Percentiles rank a stretch among this genome's conserved stretches.
Conservation (phyloP, 192 early-diverging fungal genomes). For the Backusella sp. region DNA sequence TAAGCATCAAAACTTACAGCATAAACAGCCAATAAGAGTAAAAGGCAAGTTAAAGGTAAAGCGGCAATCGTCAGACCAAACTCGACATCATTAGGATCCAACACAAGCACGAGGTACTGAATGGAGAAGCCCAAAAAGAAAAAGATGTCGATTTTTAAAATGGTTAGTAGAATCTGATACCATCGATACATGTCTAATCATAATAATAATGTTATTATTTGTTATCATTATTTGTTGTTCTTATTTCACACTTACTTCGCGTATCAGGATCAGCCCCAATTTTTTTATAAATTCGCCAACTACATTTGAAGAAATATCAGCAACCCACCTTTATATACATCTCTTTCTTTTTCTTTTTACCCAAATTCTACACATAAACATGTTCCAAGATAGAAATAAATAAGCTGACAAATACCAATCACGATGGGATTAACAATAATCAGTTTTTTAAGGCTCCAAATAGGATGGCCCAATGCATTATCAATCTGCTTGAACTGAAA, state of each 20-base stretch:
- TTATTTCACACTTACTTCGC: constrained; percentile 43
- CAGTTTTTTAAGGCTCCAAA: neutral
- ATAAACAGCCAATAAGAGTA: constrained; percentile 65
- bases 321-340: neutral
- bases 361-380: constrained; percentile 61
- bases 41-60: constrained; percentile 53
- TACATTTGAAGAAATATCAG: constrained; percentile 2
- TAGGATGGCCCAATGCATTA: constrained; percentile 24
- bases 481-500: constrained; percentile 66
- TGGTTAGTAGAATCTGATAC: constrained; percentile 77
- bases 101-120: constrained; percentile 62
- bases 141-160: constrained; percentile 81
- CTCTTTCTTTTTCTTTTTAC: constrained; percentile 31
- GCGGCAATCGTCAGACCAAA: constrained; percentile 55
- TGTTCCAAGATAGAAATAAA: constrained; percentile 49
- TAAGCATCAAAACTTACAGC: constrained; percentile 40
- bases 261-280: constrained; percentile 64
- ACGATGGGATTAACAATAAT: constrained; percentile 57
- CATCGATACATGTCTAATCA: constrained; percentile 52
- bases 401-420: constrained; percentile 47
- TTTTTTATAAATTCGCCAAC: constrained; percentile 62
- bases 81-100: constrained; percentile 43
- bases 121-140: constrained; percentile 76
- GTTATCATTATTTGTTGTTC: constrained; percentile 1
- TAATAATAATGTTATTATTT: neutral